These are phyloP conservation scores for Quercus glauca DNA, from an alignment of 306 rosid species.

Conservation along the genomic window DNA sequence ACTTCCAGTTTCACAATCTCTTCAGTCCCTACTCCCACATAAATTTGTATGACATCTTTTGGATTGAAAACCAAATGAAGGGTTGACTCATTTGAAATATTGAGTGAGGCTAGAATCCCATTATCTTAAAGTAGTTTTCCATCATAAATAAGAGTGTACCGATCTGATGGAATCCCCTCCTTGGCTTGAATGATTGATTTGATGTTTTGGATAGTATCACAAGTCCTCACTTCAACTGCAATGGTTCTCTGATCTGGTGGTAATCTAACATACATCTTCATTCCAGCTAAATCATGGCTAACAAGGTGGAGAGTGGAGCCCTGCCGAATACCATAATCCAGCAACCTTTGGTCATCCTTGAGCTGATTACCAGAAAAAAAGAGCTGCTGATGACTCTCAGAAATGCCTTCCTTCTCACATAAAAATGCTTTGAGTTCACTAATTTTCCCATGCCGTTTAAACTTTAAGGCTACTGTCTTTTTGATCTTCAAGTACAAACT, in stretches of 20 bases:
- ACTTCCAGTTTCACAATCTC: background rate
- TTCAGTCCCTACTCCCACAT: conserved; percentile 2
- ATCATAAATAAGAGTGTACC: conserved; percentile 8
- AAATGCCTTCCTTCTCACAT: background rate
- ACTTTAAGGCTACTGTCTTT: background rate
- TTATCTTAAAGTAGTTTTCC: conserved; percentile 28
- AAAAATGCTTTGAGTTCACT: conserved; percentile 12
- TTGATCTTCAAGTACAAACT: background rate
- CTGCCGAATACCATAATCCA: conserved; percentile 1
- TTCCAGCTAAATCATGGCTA: background rate
- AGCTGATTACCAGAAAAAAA: background rate
- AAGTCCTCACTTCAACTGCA: conserved; percentile 13
- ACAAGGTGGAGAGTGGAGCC: conserved; percentile 12
- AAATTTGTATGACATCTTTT: background rate
- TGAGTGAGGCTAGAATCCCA: conserved; percentile 9
- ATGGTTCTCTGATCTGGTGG: conserved; percentile 4
- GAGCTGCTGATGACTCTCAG: conserved; percentile 14
- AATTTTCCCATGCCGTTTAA: conserved; percentile 4
- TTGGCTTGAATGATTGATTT: conserved; percentile 7
- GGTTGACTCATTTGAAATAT: conserved; percentile 7
- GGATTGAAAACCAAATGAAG: conserved; percentile 18
- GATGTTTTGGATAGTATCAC: conserved; percentile 17
- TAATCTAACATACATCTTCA: conserved; percentile 15
- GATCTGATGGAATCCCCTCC: background rate
- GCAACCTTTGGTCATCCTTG: conserved; percentile 1